A percentile compares a stretch with the other conserved stretches of the same genome.
phyloP scores from a whole-genome alignment of 2,329 filamentous ascomycete species.

The Colletotrichum tanaceti region DNA sequence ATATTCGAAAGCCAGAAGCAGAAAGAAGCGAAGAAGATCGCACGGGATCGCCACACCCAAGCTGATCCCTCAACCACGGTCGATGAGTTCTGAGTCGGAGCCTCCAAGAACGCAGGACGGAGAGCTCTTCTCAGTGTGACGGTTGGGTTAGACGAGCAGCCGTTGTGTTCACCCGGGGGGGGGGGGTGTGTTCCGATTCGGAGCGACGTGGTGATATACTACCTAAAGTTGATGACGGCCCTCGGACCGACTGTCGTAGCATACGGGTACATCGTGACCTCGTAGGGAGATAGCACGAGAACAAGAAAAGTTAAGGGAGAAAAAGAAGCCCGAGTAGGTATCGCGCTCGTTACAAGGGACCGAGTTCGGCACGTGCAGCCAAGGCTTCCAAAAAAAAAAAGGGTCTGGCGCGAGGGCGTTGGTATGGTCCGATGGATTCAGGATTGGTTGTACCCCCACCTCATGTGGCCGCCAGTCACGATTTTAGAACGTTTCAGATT shows the following conservation, averaged over 20 bases:
- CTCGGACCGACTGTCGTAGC: too few relatives aligned
- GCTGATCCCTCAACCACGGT: slow-evolving; percentile 25
- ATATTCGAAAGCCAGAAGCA: slow-evolving; percentile 27
- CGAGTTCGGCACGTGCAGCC: slow-evolving; percentile 15
- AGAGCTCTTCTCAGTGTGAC: slow-evolving; percentile 16
- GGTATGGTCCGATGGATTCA: background rate
- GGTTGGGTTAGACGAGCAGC: slow-evolving; percentile 5
- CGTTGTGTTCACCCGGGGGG: slow-evolving; percentile 18
- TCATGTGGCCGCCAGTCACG: slow-evolving; percentile 32
- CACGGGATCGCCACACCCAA: slow-evolving; percentile 37
- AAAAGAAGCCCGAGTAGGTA: background rate
- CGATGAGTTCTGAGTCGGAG: slow-evolving; percentile 14
- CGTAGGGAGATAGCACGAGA: too few relatives aligned
- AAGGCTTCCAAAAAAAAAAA: slow-evolving; percentile 22
- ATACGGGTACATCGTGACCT: too few relatives aligned
- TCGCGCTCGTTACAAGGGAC: slow-evolving; percentile 16
- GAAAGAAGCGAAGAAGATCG: slow-evolving; percentile 32
- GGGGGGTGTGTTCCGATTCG: slow-evolving; percentile 17
- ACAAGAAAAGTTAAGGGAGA: background rate
- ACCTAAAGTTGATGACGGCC: slow-evolving; percentile 3
- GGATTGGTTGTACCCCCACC: slow-evolving; percentile 15
- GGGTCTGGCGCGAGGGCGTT: background rate
- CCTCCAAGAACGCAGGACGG: slow-evolving; percentile 11
- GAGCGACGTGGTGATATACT: background rate
- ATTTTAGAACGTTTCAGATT: slow-evolving; percentile 41